Evolutionary conservation across 2,329 filamentous ascomycete genomes (phyloP).

Genomic region (Colletotrichum liriopes): DNA sequence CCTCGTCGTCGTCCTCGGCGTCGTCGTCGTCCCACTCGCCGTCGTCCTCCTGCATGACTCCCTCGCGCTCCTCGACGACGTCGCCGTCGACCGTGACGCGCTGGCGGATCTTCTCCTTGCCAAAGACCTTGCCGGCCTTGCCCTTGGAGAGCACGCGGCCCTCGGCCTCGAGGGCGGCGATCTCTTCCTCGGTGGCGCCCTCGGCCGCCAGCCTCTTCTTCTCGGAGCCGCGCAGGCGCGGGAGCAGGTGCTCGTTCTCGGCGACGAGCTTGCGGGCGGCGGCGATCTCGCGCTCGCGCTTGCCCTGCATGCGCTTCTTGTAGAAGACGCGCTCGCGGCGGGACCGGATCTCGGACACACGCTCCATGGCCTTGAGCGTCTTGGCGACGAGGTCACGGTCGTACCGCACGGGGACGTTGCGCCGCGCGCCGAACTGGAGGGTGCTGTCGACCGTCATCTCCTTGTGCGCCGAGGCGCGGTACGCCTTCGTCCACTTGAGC

Average conservation of each 20-base stretch:
- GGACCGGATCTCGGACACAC: slow-evolving; percentile 87
- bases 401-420: slow-evolving; percentile 96
- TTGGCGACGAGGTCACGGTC: slow-evolving; percentile 91
- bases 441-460: slow-evolving; percentile 87
- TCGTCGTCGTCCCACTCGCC: slow-evolving; percentile 42
- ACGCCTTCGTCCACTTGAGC: slow-evolving; percentile 96
- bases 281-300: slow-evolving; percentile 85
- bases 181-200: slow-evolving; percentile 64
- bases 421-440: slow-evolving; percentile 90
- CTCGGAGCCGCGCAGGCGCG: slow-evolving; percentile 77
- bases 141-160: slow-evolving; percentile 49
- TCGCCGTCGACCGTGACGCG: slow-evolving; percentile 56
- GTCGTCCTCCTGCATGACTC: slow-evolving; percentile 43
- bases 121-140: slow-evolving; percentile 57
- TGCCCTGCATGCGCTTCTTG: slow-evolving; percentile 93
- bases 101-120: slow-evolving; percentile 59
- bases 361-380: slow-evolving; percentile 93
- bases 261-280: slow-evolving; percentile 89
- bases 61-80: slow-evolving; percentile 50
- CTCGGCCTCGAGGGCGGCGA: slow-evolving; percentile 61
- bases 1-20: slow-evolving; percentile 46
- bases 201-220: slow-evolving; percentile 69
- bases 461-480: slow-evolving; percentile 86
- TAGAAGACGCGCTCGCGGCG: slow-evolving; percentile 93
- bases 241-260: slow-evolving; percentile 93